These are phyloP conservation scores for Xylaria polymorpha DNA, from an alignment of 2,329 filamentous ascomycete genomes.

Conservation along the genomic window DNA sequence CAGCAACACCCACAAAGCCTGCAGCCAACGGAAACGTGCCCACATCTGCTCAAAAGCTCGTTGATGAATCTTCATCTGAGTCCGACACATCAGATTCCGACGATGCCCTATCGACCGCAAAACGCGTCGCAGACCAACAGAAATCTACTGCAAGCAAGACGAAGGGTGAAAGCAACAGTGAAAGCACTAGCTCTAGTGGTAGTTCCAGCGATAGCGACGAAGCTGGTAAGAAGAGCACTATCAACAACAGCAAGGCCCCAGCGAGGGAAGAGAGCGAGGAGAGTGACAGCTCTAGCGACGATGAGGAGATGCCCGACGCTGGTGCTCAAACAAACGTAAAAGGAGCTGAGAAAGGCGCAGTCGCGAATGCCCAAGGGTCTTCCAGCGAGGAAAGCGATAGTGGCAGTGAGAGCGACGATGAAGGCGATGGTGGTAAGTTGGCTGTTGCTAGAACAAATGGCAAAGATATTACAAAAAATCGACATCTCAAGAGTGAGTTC, in stretches of 20 bases:
- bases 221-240: slow-evolving; percentile 4
- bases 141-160: slow-evolving; percentile 19
- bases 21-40: slow-evolving; percentile 37
- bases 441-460: slow-evolving; percentile 41
- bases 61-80: slow-evolving; percentile 36
- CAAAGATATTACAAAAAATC: slow-evolving; percentile 31
- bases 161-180: slow-evolving; percentile 43
- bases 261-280: slow-evolving; percentile 25
- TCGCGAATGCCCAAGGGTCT: slow-evolving; percentile 3
- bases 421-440: slow-evolving; percentile 36
- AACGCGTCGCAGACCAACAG: slow-evolving; percentile 44
- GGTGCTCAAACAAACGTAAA: slow-evolving; percentile 12
- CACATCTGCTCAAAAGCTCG: slow-evolving; percentile 43
- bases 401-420: slow-evolving; percentile 38
- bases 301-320: slow-evolving; percentile 25
- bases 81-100: slow-evolving; percentile 27
- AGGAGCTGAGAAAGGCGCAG: not conserved
- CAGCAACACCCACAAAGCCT: slow-evolving; percentile 37
- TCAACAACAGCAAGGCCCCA: slow-evolving; percentile 18
- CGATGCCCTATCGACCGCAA: slow-evolving; percentile 7
- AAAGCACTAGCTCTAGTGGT: slow-evolving; percentile 49
- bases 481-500: slow-evolving; percentile 43
- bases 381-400: slow-evolving; percentile 34
- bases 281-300: slow-evolving; percentile 44
- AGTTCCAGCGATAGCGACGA: slow-evolving; percentile 47